Conservation (phyloP, 2,329 filamentous ascomycete genomes). For the Fusarium buxicola region DNA sequence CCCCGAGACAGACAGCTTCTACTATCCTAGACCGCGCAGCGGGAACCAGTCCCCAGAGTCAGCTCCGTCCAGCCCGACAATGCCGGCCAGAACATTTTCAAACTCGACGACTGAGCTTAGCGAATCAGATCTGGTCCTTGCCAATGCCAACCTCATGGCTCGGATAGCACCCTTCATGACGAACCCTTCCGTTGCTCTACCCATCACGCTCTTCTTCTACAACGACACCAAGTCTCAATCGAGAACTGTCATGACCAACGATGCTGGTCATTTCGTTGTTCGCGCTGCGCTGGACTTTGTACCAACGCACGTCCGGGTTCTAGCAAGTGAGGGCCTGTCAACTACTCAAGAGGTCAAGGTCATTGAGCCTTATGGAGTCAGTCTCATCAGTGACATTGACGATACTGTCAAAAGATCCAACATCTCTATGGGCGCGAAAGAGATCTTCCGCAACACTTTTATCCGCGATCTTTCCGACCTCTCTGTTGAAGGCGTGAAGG, state of each 20-base stretch:
- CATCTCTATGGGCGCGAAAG: constrained; percentile 85
- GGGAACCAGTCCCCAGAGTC: constrained; percentile 55
- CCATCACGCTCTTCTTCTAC: constrained; percentile 95
- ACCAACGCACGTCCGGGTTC: constrained; percentile 87
- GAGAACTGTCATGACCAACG: constrained; percentile 85
- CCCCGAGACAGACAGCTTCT: constrained; percentile 48
- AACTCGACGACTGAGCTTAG: constrained; percentile 70
- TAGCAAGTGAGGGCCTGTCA: constrained; percentile 88
- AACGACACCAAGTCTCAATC: constrained; percentile 86
- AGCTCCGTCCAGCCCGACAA: constrained; percentile 57
- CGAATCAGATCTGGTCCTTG: constrained; percentile 78
- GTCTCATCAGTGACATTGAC: constrained; percentile 96
- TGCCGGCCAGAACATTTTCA: constrained; percentile 53
- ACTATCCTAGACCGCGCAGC: constrained; percentile 45
- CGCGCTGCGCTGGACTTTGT: constrained; percentile 88
- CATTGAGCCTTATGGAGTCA: constrained; percentile 83
- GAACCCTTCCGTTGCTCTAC: constrained; percentile 78
- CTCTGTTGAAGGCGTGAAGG: constrained; percentile 85
- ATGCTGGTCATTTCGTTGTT: constrained; percentile 87
- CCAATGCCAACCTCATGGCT: constrained; percentile 89
- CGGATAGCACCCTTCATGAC: constrained; percentile 91
- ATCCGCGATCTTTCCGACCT: constrained; percentile 85
- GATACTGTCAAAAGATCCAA: constrained; percentile 98
- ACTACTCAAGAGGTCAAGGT: constrained; percentile 82
- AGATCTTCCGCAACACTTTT: constrained; percentile 97